Base-by-base conservation (phyloP, 805 yeast genomes). In the Candida vaughaniae region DNA sequence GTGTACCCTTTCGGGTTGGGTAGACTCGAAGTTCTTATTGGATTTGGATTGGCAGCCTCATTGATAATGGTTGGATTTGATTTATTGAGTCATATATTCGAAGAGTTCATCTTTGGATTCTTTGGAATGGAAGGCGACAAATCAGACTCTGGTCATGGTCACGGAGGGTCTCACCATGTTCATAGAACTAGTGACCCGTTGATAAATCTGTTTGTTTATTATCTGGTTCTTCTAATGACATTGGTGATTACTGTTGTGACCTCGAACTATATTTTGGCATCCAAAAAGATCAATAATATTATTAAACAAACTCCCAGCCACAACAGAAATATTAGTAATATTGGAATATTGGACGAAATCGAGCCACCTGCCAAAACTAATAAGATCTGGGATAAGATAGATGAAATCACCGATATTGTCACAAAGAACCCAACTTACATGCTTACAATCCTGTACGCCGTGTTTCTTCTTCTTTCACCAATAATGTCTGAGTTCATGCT, bases 1-100 rank as follows among this genome's bases (percentile, higher is more conserved):
- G 80, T 81, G 10, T 85, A 80, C 46, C 99, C 99, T 0, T 91
- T 91, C 67, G 99, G 98, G 0, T 66, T 91, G 17, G 95, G 95
- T n/a, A 71, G 99, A 41, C 71, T 86, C 11, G 96, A 91, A 53
- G 95, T 91, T 0, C 63, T 91, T 12, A 80, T 85, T 30, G 95
- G 95, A 2, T 90, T 90, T 65, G 95, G 95, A 0, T 66, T 89
- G 29, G 79, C 93, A 11, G 82, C 91, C 1, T 82, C 95, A 1
- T 72, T 91, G 43, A 69, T 90, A 16, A 91, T 90, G 75, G 95
- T 91, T 42, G 97, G 98, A 0, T 76, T 88, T 35, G 98, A 91
- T 59, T 66, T 93, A 35, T 64, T 86, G 30, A 86, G 95, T 31
- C 99, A 91, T 59, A 71, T 85, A n/a, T 49, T 86, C 12, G 97